Evolutionary conservation across 345 rosid genomes (phyloP).

Genomic region (Lumnitzera racemosa): DNA sequence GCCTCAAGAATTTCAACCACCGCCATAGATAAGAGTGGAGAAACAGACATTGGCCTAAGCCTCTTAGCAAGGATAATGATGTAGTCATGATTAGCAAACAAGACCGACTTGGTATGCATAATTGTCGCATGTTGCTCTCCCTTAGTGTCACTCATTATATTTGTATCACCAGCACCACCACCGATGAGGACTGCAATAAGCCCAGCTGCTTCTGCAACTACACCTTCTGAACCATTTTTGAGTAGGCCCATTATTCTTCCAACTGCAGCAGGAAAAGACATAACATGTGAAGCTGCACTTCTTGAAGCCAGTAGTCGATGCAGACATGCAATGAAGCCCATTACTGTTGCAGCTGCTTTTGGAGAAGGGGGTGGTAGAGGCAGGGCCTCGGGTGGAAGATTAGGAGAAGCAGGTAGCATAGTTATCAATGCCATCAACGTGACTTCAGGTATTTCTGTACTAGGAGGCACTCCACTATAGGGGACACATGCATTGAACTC

Average conservation of each 20-base stretch:
- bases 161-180: conserved; percentile 66
- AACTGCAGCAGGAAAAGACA: conserved; percentile 99
- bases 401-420: conserved; percentile 92
- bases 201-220: conserved; percentile 90
- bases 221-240: conserved; percentile 95
- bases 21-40: conserved; percentile 91
- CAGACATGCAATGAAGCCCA: conserved; percentile 93
- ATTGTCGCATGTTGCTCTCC: conserved; percentile 93
- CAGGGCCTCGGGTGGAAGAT: conserved; percentile 88
- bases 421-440: conserved; percentile 97
- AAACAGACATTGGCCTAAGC: conserved; percentile 90
- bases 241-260: conserved; percentile 98
- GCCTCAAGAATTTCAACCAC: conserved; percentile 97
- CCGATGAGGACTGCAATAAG: conserved; percentile 87
- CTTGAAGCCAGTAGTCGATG: conserved; percentile 87
- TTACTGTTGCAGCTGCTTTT: conserved; percentile 97
- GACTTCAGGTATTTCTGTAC: conserved; percentile 90
- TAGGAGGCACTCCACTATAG: conserved; percentile 77
- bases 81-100: conserved; percentile 72
- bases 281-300: conserved; percentile 91
- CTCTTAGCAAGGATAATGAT: conserved; percentile 75
- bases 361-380: conserved; percentile 99
- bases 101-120: conserved; percentile 93
- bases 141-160: conserved; percentile 52
- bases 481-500: conserved; percentile 96